Evolutionary conservation across 495 filamentous ascomycete species (phyloP), one percentile per base, ranked within the genome.

Genomic region (Tuber melanosporum): DNA sequence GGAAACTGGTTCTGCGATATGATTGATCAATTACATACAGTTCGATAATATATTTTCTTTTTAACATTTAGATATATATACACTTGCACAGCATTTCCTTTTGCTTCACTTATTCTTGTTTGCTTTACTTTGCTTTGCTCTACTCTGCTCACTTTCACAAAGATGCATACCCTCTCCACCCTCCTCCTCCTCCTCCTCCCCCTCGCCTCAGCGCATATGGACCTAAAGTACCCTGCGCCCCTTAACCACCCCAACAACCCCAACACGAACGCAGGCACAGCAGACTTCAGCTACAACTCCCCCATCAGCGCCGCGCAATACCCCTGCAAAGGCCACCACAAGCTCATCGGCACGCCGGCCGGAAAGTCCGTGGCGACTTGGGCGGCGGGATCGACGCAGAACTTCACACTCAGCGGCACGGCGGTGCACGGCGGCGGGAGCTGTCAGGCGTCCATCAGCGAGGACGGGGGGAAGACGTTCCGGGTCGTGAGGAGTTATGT

Each of bases 291-390:
- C 77, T 89, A 89, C 83, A 89, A 87, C 1, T 83, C 86, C 8
- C 91, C 91, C 49, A 75, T 74, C 7, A 78, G 75, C 62, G 88
- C 88, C 15, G 84, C 85, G 39, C 84, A 90, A 82, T 92, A 86
- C 82, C 89, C 91, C 6, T 92, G 91, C 88, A 91, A 91, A 85
- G 89, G 89, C n/a, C 89, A 91, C 81, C 87, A 89, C 36, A 85
- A 85, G n/a, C 85, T 87, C 57, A 70, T 90, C 70, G 85, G 84
- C 71, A 87, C 85, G 22, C 69, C 86, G 17, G 85, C 86, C 36
- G 88, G 85, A 71, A 78, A 79, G 32, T 74, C 87, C 15, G 86
- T 87, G 3, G 87, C 84, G 22, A 88, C 85, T 8, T 92, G 87
- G 74, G 84, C 83, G 4, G 88, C 90, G 5, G 91, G 91, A 73